Percentiles rank a stretch among this genome's conserved stretches.
Evolutionary conservation across 2,329 filamentous ascomycete genomes (phyloP).

Genomic region (Cordyceps tenuipes): DNA sequence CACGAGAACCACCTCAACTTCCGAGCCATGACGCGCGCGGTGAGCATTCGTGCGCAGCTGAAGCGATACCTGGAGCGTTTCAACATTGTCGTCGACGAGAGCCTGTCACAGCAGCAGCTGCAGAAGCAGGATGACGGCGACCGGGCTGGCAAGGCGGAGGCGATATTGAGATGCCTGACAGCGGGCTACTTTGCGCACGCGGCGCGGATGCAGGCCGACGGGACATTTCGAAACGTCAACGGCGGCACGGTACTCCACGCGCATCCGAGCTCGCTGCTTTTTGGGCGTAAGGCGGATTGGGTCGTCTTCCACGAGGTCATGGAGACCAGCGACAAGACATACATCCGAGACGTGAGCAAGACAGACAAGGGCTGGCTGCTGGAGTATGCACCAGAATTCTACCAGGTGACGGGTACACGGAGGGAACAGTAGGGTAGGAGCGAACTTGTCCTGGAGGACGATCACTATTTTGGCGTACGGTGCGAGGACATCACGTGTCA

Average conservation of each 20-base stretch:
- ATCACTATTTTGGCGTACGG: no score
- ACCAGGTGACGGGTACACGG: conserved; percentile 43
- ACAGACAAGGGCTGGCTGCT: conserved; percentile 88
- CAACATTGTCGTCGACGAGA: conserved; percentile 61
- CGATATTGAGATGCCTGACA: conserved; percentile 77
- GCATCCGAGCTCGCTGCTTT: conserved; percentile 89
- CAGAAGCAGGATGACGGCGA: conserved; percentile 11
- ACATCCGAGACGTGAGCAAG: conserved; percentile 85
- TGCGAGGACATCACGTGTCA: not conserved
- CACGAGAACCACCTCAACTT: conserved; percentile 81
- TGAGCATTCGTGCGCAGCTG: conserved; percentile 79
- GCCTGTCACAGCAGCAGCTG: conserved; percentile 30
- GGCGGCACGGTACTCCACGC: conserved; percentile 72
- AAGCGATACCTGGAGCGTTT: conserved; percentile 83
- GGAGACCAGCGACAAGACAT: conserved; percentile 81
- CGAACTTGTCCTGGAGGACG: no score
- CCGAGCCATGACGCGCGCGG: conserved; percentile 71
- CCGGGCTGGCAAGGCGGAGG: conserved; percentile 44
- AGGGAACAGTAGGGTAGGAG: conserved; percentile 11
- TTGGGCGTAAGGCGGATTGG: conserved; percentile 94
- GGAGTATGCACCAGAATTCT: conserved; percentile 81
- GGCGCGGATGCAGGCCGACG: conserved; percentile 88
- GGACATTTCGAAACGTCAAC: conserved; percentile 78
- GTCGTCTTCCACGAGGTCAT: conserved; percentile 91
- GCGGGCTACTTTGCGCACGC: conserved; percentile 90